Evolutionary conservation across 371 early-diverging fungal species (phyloP).

Genomic region (Apophysomyces elegans): DNA sequence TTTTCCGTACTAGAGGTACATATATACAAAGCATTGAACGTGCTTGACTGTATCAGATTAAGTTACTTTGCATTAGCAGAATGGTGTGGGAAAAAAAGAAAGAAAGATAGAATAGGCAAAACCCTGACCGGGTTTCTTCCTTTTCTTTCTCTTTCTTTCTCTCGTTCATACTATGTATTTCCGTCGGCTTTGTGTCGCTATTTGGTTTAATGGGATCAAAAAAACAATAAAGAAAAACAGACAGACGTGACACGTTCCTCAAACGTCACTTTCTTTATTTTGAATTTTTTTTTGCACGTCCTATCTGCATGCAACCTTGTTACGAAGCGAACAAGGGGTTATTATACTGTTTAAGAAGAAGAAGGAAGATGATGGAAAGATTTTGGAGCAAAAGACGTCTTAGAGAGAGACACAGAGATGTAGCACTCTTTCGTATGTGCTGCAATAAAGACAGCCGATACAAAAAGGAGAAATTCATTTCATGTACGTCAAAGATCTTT

Average conservation of each 20-base stretch:
- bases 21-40: conserved; percentile 47
- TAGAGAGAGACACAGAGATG: background rate
- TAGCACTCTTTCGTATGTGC: too few relatives aligned
- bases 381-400: background rate
- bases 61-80: conserved; percentile 89
- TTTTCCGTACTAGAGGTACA: conserved; percentile 86
- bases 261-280: too few relatives aligned
- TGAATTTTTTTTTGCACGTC: background rate
- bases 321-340: background rate
- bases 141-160: too few relatives aligned
- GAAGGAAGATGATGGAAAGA: background rate
- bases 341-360: background rate
- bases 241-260: background rate
- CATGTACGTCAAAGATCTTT: background rate
- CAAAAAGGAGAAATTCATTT: background rate
- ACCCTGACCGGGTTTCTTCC: too few relatives aligned
- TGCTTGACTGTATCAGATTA: too few relatives aligned
- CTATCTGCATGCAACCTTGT: conserved; percentile 8
- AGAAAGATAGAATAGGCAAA: too few relatives aligned
- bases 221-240: conserved; percentile 46
- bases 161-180: too few relatives aligned
- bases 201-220: too few relatives aligned
- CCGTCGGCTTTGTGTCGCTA: too few relatives aligned
- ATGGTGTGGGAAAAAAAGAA: conserved; percentile 79
- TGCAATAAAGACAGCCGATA: background rate